phyloP scores from a whole-genome alignment of 495 filamentous ascomycete genomes.

The Penicillium daleae region DNA sequence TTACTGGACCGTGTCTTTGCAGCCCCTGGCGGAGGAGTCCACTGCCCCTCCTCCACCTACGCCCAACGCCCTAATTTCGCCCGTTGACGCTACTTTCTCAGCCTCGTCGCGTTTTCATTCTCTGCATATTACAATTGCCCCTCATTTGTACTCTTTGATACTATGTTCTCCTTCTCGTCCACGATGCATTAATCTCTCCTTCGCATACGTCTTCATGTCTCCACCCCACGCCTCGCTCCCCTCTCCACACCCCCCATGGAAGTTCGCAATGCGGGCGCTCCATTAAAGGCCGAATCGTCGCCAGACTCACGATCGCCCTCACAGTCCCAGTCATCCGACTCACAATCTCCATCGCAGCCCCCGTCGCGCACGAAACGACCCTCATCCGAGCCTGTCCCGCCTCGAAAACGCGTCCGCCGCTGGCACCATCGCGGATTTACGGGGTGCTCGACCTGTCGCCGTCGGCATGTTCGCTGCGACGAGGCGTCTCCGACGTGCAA shows the following conservation, averaged over 20 bases:
- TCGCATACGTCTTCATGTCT: slow-evolving; percentile 30
- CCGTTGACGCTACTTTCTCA: slow-evolving; percentile 3
- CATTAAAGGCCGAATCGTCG: slow-evolving; percentile 8
- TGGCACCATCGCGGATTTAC: slow-evolving; percentile 48
- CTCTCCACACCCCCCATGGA: slow-evolving; percentile 14
- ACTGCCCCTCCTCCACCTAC: not conserved
- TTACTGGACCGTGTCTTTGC: not conserved
- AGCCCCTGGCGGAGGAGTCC: not conserved
- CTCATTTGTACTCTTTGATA: not conserved
- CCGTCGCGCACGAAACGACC: slow-evolving; percentile 8
- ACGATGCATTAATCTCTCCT: not conserved
- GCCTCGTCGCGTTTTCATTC: slow-evolving; percentile 3
- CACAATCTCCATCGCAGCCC: slow-evolving; percentile 1
- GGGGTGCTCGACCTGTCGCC: slow-evolving; percentile 45
- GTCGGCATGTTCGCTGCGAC: slow-evolving; percentile 51
- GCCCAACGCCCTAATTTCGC: not conserved
- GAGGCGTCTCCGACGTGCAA: slow-evolving; percentile 47
- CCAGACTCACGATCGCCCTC: slow-evolving; percentile 2
- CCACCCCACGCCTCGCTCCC: slow-evolving; percentile 16
- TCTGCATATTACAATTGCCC: not conserved
- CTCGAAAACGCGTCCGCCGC: slow-evolving; percentile 49
- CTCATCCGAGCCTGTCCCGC: slow-evolving; percentile 27
- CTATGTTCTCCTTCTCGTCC: no score
- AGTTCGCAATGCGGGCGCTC: slow-evolving; percentile 11
- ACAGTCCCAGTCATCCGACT: not conserved